Base-by-base conservation (phyloP, 2,329 filamentous ascomycete species). In the Neocatenulostroma microsporum region DNA sequence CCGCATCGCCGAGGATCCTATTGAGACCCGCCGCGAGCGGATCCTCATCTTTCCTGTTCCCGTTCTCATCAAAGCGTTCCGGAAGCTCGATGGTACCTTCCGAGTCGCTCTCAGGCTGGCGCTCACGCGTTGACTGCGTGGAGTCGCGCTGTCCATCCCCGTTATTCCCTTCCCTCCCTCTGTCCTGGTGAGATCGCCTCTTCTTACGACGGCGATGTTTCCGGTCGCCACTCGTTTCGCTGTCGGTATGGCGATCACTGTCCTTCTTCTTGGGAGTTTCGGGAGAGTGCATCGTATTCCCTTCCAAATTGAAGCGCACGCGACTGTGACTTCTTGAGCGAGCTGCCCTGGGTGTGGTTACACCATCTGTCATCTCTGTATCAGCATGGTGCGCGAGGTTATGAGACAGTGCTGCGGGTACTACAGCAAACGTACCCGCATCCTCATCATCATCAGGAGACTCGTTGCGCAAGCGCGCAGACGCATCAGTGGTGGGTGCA, bases 81-180 rank as follows among this genome's bases (percentile, higher is more conserved):
- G 59, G 59, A 8, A 62, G 41, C 13, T 61, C 59, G 23, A 60
- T 49, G 13, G 56, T 61, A 13, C 49, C 47, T 18, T 59, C 55
- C 5, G 46, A 49, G 4, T 53, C 48, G n/a, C 24, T 41, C n/a
- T 42, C 49, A 4, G 37, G 42, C 14, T 42, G 40, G 17, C 40
- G 48, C 29, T 56, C 51, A 33, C 47, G 45, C 49, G 49, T 53
- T 29, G 49, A 36, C 19, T 34, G 21, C 36, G 41, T 14, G 3
- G 41, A 42, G 17, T 40, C 26, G n/a, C 37, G 36, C 24, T 40
- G 34, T 15, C 27, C 37, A 21, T 43, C 34, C 17, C n/a, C n/a
- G n/a, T n/a, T n/a, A n/a, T n/a, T n/a, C n/a, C 29, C 25, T 13
- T 39, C 35, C 10, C 42, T 39, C 12, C 33, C 33, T 18, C 40